Conservation (phyloP, 2,329 filamentous ascomycete genomes). For the Davidsoniella eucalypti region DNA sequence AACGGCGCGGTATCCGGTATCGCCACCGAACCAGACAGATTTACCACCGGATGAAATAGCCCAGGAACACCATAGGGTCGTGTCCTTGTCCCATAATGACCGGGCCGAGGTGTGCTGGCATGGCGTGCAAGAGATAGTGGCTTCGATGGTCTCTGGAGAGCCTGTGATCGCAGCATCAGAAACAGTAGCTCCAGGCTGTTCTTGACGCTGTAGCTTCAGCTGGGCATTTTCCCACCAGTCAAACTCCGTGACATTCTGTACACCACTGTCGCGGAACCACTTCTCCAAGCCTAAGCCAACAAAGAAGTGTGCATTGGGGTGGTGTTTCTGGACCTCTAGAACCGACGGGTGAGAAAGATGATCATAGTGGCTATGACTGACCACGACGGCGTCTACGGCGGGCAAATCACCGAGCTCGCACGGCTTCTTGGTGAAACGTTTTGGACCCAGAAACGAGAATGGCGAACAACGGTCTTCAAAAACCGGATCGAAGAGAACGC, state of each 20-base stretch:
- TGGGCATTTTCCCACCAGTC: conserved; percentile 90
- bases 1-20: conserved; percentile 79
- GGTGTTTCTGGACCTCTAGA: conserved; percentile 48
- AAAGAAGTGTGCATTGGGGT: conserved; percentile 75
- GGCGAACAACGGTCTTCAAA: conserved; percentile 80
- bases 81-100: conserved; percentile 48
- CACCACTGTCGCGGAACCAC: conserved; percentile 61
- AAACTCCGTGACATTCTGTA: conserved; percentile 65
- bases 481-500: conserved; percentile 85
- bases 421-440: conserved; percentile 61
- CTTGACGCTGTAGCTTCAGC: conserved; percentile 35
- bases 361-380: conserved; percentile 87
- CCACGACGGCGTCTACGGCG: conserved; percentile 57
- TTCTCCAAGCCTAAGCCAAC: conserved; percentile 66
- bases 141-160: conserved; percentile 39
- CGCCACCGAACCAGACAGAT: conserved; percentile 77
- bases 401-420: conserved; percentile 68
- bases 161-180: conserved; percentile 17
- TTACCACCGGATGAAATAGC: conserved; percentile 54
- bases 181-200: conserved; percentile 15
- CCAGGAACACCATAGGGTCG: conserved; percentile 83
- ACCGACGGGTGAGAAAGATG: conserved; percentile 69
- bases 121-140: conserved; percentile 61
- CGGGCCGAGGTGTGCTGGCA: conserved; percentile 70
- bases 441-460: conserved; percentile 51